Evolutionary conservation across 805 yeast species (phyloP), one percentile per base, ranked within the genome.

Genomic region (Pichia nanzhaoensis): DNA sequence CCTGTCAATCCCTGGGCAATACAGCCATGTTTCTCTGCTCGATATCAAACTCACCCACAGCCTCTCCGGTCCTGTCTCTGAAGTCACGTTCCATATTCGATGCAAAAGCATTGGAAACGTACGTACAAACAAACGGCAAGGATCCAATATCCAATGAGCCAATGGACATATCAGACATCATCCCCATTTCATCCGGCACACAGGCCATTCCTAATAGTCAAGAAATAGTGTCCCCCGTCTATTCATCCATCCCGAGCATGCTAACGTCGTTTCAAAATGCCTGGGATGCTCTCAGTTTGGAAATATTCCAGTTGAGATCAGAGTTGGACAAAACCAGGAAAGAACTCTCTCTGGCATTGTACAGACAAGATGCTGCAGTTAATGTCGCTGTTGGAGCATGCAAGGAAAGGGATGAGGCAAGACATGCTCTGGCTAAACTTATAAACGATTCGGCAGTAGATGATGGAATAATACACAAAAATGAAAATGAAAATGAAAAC

Each of bases 301-400:
- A 91, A 57, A 71, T 84, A 18, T 88, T 87, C 56, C 75, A 80
- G 34, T 66, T 90, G 50, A 72, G 93, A 49, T 84, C 85, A 58
- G 88, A 84, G 53, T 68, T 89, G 33, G 75, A 71, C 42, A 68
- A 69, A 20, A 72, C 89, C 1, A 74, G 83, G 47, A 78, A 84
- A 53, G 91, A 88, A 55, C 67, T 90, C 40, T 81, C 93, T 27
- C 67, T 83, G 2, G 82, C 95, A 0, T 65, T 89, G 34, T 90
- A 88, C 56, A 83, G 82, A 56, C 85, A 85, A 51, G 98, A 90
- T 60, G 96, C 97, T 0, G 95, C 96, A 2, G 80, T 84, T 3
- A 69, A 90, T 45, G 96, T 90, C 1, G 95, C 91, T 1, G 80
- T 95, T 0, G 71, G 73, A 30, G 78, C 87, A 1, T 67, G 82